A percentile compares a stretch with the other conserved stretches of the same genome.
These are phyloP conservation scores for Wickerhamiella kurtzmanii DNA, from an alignment of 805 yeast genomes.

Conservation along the genomic window DNA sequence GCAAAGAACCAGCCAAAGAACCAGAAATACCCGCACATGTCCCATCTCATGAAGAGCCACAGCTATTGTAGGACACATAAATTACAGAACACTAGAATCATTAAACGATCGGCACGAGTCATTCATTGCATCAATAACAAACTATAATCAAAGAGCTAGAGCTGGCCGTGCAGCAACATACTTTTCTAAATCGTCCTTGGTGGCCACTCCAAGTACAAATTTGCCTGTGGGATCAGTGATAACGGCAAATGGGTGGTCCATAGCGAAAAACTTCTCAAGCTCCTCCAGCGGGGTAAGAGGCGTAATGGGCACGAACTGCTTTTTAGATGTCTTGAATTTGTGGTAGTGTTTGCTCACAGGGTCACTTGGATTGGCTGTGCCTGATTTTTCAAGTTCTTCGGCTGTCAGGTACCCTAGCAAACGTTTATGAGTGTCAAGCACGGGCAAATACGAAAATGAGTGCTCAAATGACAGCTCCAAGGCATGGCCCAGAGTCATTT, in stretches of 20 bases:
- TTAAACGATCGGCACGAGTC: too few relatives aligned
- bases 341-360: constrained; percentile 24
- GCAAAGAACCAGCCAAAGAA: too few relatives aligned
- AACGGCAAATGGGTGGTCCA: constrained; percentile 42
- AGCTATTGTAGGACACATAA: too few relatives aligned
- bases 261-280: constrained; percentile 37
- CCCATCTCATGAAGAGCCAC: too few relatives aligned
- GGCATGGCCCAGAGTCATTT: constrained; percentile 36
- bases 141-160: too few relatives aligned
- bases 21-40: too few relatives aligned
- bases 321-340: constrained; percentile 19
- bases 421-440: constrained; percentile 34
- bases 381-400: constrained; percentile 25
- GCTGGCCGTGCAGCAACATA: constrained; percentile 1
- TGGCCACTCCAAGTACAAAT: constrained; percentile 47
- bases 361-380: constrained; percentile 22
- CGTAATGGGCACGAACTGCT: constrained; percentile 34
- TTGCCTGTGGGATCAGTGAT: constrained; percentile 39
- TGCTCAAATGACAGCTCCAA: constrained; percentile 43
- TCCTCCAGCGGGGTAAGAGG: constrained; percentile 44
- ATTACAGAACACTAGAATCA: too few relatives aligned
- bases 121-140: too few relatives aligned
- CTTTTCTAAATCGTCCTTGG: constrained; percentile 19
- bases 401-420: constrained; percentile 39
- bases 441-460: constrained; percentile 42